phyloP scores from a whole-genome alignment of 2,329 filamentous ascomycete species.

The Cryphonectria nitschkei region DNA sequence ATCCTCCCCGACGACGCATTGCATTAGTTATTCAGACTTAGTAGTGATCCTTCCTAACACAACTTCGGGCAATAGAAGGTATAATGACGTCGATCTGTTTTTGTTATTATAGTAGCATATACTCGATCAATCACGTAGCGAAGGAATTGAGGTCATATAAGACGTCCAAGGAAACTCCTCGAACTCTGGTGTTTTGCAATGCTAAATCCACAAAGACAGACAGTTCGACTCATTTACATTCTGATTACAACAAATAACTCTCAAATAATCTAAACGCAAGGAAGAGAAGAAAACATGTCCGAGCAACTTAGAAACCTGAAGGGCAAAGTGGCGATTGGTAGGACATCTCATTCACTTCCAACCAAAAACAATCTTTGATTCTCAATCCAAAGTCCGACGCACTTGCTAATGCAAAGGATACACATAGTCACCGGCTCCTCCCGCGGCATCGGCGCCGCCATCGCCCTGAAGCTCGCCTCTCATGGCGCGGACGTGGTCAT shows the following conservation, averaged over 20 bases:
- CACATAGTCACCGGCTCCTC: constrained; percentile 16
- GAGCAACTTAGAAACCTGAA: background rate
- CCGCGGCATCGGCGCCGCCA: constrained; percentile 23
- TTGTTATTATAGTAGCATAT: background rate
- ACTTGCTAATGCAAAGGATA: background rate
- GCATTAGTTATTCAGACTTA: background rate
- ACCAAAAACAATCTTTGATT: background rate
- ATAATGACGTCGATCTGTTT: background rate
- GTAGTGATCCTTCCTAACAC: background rate
- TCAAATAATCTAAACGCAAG: background rate
- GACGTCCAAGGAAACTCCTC: background rate
- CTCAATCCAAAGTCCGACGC: no score
- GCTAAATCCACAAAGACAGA: background rate
- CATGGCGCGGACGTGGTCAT: constrained; percentile 16
- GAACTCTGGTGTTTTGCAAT: background rate
- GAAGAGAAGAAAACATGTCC: background rate
- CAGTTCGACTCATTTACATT: background rate
- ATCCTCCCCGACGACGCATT: background rate
- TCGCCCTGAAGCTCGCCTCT: constrained; percentile 14
- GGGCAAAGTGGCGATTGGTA: constrained; percentile 20
- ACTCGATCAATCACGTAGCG: background rate
- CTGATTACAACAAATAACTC: no score
- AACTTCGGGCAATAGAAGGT: background rate
- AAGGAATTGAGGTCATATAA: background rate
- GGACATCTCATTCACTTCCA: background rate